Conservation (phyloP, 2,329 filamentous ascomycete species). For the Botrytis squamosa region DNA sequence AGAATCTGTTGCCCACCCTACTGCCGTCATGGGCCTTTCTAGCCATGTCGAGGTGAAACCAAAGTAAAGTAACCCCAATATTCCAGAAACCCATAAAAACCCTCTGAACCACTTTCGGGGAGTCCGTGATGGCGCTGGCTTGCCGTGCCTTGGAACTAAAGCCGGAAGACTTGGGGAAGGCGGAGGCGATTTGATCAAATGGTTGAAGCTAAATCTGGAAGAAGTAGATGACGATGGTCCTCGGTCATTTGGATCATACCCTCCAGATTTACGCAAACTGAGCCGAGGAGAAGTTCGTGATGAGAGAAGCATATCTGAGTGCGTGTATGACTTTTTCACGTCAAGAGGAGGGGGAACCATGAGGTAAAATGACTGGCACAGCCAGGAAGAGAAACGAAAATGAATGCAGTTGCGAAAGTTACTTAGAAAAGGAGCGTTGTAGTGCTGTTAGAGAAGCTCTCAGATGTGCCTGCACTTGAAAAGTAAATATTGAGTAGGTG, state of each 20-base stretch:
- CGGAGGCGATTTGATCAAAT: constrained; percentile 67
- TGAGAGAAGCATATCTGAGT: constrained; percentile 42
- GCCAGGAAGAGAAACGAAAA: constrained; percentile 30
- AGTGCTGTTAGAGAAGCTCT: constrained; percentile 21
- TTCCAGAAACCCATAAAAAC: constrained; percentile 52
- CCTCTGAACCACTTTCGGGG: constrained; percentile 33
- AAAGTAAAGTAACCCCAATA: constrained; percentile 54
- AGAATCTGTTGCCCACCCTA: constrained; percentile 44
- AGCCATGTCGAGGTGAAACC: constrained; percentile 40
- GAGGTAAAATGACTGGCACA: constrained; percentile 33
- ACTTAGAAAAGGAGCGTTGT: constrained; percentile 25
- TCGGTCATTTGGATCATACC: constrained; percentile 54
- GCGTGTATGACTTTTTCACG: constrained; percentile 41
- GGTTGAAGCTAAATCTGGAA: constrained; percentile 64
- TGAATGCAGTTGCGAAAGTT: constrained; percentile 28
- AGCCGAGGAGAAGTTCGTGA: constrained; percentile 47
- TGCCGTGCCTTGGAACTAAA: constrained; percentile 63
- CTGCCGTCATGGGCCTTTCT: constrained; percentile 37
- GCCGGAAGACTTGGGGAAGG: constrained; percentile 70
- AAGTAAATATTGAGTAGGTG: constrained; percentile 13
- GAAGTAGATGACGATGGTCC: constrained; percentile 58
- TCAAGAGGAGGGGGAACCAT: constrained; percentile 37
- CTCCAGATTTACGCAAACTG: constrained; percentile 54
- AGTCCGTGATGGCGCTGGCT: constrained; percentile 49
- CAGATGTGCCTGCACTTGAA: constrained; percentile 34